These are phyloP conservation scores for Eutypella sp. DNA, from an alignment of 2,329 filamentous ascomycete species.

Conservation along the genomic window DNA sequence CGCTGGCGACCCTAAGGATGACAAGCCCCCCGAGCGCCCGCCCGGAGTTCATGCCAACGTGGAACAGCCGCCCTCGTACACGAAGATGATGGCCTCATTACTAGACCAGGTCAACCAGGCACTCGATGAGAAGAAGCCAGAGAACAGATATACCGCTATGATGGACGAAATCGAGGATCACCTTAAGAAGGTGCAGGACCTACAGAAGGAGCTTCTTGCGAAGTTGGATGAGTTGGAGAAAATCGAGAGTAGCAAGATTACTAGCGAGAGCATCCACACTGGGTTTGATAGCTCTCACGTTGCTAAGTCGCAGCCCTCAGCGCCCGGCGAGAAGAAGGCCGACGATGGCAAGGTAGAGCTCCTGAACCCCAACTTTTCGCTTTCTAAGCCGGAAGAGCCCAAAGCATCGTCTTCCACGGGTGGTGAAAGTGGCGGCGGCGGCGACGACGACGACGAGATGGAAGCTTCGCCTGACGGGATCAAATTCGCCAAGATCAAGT, in stretches of 20 bases:
- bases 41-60: conserved; percentile 73
- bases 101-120: conserved; percentile 88
- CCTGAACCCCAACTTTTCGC: conserved; percentile 60
- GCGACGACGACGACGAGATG: conserved; percentile 66
- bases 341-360: conserved; percentile 60
- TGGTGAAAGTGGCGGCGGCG: conserved; percentile 35
- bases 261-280: conserved; percentile 80
- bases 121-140: conserved; percentile 69
- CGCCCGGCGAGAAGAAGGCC: conserved; percentile 40
- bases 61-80: conserved; percentile 75
- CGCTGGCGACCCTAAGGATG: conserved; percentile 65
- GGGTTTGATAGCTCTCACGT: conserved; percentile 89
- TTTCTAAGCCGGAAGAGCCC: conserved; percentile 23
- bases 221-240: conserved; percentile 80
- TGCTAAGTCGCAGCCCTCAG: conserved; percentile 28
- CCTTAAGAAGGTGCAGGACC: conserved; percentile 66
- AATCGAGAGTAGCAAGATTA: conserved; percentile 85
- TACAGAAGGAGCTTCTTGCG: conserved; percentile 69
- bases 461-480: conserved; percentile 74
- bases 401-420: conserved; percentile 11
- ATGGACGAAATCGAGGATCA: conserved; percentile 74
- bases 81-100: conserved; percentile 97
- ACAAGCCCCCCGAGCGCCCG: conserved; percentile 68
- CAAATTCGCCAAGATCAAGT: conserved; percentile 73
- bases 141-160: conserved; percentile 68